Base-by-base conservation (phyloP, 2,329 filamentous ascomycete genomes). In the Cladosporium sp. region DNA sequence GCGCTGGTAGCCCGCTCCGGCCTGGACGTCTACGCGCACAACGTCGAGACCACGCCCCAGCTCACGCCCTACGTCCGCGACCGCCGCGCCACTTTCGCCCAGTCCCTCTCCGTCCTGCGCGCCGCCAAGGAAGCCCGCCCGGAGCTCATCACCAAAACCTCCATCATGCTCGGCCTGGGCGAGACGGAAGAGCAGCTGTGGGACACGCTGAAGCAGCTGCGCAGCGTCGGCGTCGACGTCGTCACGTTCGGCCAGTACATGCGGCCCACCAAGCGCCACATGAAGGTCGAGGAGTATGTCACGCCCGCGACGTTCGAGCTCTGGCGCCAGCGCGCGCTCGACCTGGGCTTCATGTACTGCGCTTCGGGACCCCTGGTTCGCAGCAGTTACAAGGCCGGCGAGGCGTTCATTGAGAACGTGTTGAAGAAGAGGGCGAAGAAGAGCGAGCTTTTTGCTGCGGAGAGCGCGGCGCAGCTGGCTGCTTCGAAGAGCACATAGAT, bases 211-310 rank as follows among this genome's bases (percentile, higher is more conserved):
- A 81, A 77, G 82, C 88, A 95, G 68, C 79, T 98, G 10, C 82
- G 93, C 54, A 84, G 84, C 59, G 80, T 83, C 54, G 77, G 87
- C 55, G 91, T 96, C 43, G 93, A 98, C 62, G 89, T 98, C 10
- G 90, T 98, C 54, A 98, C 93, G 0, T 98, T 98, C 62, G 93
- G 93, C n/a, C 93, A 98, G 76, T 98, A 98, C 76, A 98, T 98
- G 93, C 88, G 92, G 9, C 93, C 93, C 1, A 98, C 93, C 4
- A 98, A 97, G 78, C 83, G 92, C 42, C 93, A 98, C 70, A 92
- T 98, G 82, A 86, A 95, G 70, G 93, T 98, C 32, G 87, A 95
- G 66, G 89, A 92, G 70, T 98, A 98, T 69, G 82, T 98, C 43
- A 92, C 90, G 0, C 93, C 93, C 1, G 88, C 87, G 56, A 84